phyloP scores from a whole-genome alignment of 2,329 filamentous ascomycete genomes.

The Didymella arachidicola region DNA sequence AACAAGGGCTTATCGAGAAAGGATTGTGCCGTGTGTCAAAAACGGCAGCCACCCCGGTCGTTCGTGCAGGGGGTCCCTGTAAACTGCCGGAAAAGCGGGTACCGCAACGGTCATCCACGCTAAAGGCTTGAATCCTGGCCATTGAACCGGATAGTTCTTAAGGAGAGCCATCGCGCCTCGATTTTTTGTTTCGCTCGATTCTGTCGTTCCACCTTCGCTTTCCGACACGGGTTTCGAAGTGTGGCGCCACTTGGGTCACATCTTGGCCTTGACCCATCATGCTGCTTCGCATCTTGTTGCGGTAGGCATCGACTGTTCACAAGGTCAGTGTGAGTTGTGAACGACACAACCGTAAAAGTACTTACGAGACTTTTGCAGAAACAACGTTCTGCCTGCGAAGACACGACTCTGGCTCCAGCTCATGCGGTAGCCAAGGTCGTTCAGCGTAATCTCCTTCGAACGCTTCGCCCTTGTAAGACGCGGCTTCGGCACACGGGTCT shows the following conservation, averaged over 20 bases:
- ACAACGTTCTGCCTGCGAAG: slow-evolving; percentile 84
- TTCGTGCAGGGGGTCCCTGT: slow-evolving; percentile 45
- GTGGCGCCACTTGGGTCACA: slow-evolving; percentile 74
- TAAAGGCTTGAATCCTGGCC: slow-evolving; percentile 38
- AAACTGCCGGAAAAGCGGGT: slow-evolving; percentile 44
- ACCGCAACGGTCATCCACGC: slow-evolving; percentile 36
- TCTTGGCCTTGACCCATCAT: slow-evolving; percentile 83
- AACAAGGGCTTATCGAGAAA: slow-evolving; percentile 33
- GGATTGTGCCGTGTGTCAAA: slow-evolving; percentile 37
- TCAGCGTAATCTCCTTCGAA: slow-evolving; percentile 85
- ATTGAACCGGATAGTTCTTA: slow-evolving; percentile 38
- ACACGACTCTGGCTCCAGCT: slow-evolving; percentile 95
- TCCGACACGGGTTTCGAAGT: slow-evolving; percentile 87
- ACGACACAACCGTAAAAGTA: slow-evolving; percentile 39
- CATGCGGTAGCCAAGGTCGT: slow-evolving; percentile 94
- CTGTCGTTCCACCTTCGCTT: slow-evolving; percentile 70
- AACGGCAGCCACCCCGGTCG: slow-evolving; percentile 42
- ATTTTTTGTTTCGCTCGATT: slow-evolving; percentile 54
- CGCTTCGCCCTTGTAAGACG: slow-evolving; percentile 73
- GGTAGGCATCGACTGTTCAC: slow-evolving; percentile 83
- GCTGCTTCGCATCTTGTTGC: slow-evolving; percentile 85
- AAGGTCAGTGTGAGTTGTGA: slow-evolving; percentile 33
- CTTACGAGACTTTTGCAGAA: slow-evolving; percentile 90
- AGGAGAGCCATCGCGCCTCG: slow-evolving; percentile 49
- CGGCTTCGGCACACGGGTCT: slow-evolving; percentile 77